Evolutionary conservation across 352 stramenopile species (phyloP), one percentile per base, ranked within the genome.

Genomic region (Pythium volutum): DNA sequence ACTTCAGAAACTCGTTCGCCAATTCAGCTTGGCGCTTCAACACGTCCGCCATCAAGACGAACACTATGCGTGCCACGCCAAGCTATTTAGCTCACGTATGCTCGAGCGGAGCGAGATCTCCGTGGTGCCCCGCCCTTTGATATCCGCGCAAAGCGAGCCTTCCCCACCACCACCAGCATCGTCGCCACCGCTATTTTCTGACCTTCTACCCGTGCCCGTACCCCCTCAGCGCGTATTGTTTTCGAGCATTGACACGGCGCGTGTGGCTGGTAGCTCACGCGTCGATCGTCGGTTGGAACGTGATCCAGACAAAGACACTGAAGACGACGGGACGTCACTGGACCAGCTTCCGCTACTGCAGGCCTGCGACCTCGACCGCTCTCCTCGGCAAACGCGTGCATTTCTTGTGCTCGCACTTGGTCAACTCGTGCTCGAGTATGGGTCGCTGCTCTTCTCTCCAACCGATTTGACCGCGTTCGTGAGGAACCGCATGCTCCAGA

Each of bases 21-120:
- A 73, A 33, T 87, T 76, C 41, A 59, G 75, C 18, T 49, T 69
- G 8, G 58, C 78, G 26, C 20, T 88, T 15, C 49, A 29, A 4
- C 59, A 59, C 22, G 78, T 90, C 22, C 77, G 77, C 1, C 39
- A 62, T 9, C 78, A 90, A 54, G 78, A 90, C 51, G 81, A 90
- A 45, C 81, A 90, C 51, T 88, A 88, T 27, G 78, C 77, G 18
- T 74, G 71, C 22, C 63, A 88, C 39, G 39, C 67, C 29, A 90
- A 90, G 64, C 55, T 90, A 2, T 90, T 88, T 45, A 87, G 67
- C 50, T 75, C 81, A 1, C 76, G 81, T 15, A 76, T 87, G 62
- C 77, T 87, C 31, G 78, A 90, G 50, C 76, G 55, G 41, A 79
- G 84, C 50, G 81, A 90, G 57, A 69, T 88, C 15, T 85, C 81